phyloP scores from a whole-genome alignment of 352 stramenopile genomes.

The Phytophthora hybrid region DNA sequence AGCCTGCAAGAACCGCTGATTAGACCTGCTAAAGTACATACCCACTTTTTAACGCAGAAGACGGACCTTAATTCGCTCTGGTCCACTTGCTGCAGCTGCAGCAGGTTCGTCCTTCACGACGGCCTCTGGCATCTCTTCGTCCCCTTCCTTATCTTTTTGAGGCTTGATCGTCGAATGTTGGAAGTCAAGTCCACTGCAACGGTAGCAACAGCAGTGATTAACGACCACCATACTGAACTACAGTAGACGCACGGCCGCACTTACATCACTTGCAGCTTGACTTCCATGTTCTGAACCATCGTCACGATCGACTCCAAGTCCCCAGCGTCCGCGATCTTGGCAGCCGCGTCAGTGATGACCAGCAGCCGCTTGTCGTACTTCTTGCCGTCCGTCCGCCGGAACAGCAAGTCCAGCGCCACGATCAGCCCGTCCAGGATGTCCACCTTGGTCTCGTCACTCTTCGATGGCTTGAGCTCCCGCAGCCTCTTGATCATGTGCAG shows the following conservation, averaged over 20 bases:
- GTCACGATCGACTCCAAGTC: slow-evolving; percentile 76
- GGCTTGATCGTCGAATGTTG: slow-evolving; percentile 50
- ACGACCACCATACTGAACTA: background rate
- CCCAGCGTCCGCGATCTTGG: slow-evolving; percentile 62
- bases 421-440: slow-evolving; percentile 85
- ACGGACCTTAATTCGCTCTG: slow-evolving; percentile 35
- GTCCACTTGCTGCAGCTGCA: slow-evolving; percentile 4
- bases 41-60: background rate
- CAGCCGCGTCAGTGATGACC: slow-evolving; percentile 79
- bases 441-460: slow-evolving; percentile 44
- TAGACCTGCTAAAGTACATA: background rate
- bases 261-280: slow-evolving; percentile 85
- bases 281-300: slow-evolving; percentile 85
- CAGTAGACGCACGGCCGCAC: slow-evolving; percentile 5
- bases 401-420: slow-evolving; percentile 82
- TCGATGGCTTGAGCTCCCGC: slow-evolving; percentile 42
- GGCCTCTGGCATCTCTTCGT: slow-evolving; percentile 31
- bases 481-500: slow-evolving; percentile 70
- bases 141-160: slow-evolving; percentile 34
- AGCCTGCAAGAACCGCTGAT: slow-evolving; percentile 22
- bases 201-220: background rate
- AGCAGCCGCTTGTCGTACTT: slow-evolving; percentile 83
- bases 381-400: slow-evolving; percentile 75
- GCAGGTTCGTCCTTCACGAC: slow-evolving; percentile 38
- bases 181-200: slow-evolving; percentile 71